Evolutionary conservation across 1,284 basidiomycete genomes (phyloP).

Genomic region (Blastosporella zonata): DNA sequence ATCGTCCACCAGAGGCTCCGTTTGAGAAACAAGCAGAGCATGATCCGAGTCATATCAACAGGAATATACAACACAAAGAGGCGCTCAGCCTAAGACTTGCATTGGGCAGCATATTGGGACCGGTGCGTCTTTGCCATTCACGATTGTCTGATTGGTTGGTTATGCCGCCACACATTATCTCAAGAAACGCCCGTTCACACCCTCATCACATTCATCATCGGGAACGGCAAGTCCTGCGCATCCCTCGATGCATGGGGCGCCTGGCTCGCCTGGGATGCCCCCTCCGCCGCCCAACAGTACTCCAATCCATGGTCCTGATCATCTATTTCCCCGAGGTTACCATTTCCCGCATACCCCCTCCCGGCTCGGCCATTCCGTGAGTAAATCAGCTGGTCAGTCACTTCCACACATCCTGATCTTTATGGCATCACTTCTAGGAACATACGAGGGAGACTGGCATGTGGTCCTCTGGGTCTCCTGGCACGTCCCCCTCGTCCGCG

Average conservation of each 20-base stretch:
- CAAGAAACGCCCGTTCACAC: conserved; percentile 41
- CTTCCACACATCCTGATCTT: conserved; percentile 7
- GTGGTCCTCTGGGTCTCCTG: conserved; percentile 16
- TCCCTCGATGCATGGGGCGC: conserved; percentile 25
- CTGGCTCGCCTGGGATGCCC: conserved; percentile 22
- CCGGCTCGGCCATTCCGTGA: conserved; percentile 21
- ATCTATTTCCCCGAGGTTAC: conserved; percentile 23
- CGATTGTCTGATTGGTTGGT: conserved; percentile 15
- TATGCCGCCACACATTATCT: conserved; percentile 10
- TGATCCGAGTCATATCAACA: conserved; percentile 21
- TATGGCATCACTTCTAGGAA: conserved; percentile 13
- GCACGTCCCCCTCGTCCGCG: conserved; percentile 17
- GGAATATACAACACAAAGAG: conserved; percentile 38
- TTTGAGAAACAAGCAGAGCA: conserved; percentile 24
- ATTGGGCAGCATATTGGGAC: conserved; percentile 47
- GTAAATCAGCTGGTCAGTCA: conserved; percentile 9
- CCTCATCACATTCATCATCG: conserved; percentile 38
- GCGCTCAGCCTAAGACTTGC: conserved; percentile 44
- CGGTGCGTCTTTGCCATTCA: conserved; percentile 33
- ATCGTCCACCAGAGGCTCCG: conserved; percentile 26
- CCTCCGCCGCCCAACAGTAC: conserved; percentile 26
- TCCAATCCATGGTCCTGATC: conserved; percentile 17
- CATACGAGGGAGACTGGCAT: conserved; percentile 15
- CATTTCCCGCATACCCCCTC: conserved; percentile 26
- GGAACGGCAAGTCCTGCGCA: conserved; percentile 42